Evolutionary conservation across 306 rosid species (phyloP).

Genomic region (Astragalus membranaceus): DNA sequence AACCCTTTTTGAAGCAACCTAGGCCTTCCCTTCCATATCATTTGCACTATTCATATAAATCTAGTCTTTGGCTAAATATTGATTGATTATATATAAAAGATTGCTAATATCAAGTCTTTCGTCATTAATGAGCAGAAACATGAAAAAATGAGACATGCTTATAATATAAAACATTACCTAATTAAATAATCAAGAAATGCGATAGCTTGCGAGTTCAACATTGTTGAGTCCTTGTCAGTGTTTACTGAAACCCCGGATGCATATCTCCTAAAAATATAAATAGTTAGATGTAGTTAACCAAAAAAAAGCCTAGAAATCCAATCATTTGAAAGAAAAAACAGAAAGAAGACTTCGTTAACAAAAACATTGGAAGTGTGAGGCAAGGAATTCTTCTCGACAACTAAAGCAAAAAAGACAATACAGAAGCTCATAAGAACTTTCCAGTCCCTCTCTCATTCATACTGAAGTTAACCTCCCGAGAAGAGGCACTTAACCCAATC

Average conservation of each 20-base stretch:
- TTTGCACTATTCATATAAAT: background rate
- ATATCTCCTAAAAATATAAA: constrained; percentile 58
- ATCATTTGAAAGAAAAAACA: background rate
- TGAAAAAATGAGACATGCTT: background rate
- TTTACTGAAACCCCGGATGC: constrained; percentile 34
- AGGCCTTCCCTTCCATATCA: background rate
- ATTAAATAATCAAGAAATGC: constrained; percentile 49
- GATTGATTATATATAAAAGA: background rate
- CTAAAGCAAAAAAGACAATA: background rate
- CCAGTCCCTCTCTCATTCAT: background rate
- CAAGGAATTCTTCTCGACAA: background rate
- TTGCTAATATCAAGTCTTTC: background rate
- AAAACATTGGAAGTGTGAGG: background rate
- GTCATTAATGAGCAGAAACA: background rate
- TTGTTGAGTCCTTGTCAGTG: constrained; percentile 38
- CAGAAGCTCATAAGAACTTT: background rate
- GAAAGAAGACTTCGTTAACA: background rate
- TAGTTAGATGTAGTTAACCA: background rate
- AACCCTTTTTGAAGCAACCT: background rate
- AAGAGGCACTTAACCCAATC: background rate
- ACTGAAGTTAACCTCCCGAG: background rate
- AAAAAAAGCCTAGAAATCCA: background rate
- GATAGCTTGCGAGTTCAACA: constrained; percentile 44
- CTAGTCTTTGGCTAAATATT: background rate
- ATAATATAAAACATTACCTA: constrained; percentile 36